phyloP scores from a whole-genome alignment of 768 basidiomycete species.

The Lanmaoa rubissima region DNA sequence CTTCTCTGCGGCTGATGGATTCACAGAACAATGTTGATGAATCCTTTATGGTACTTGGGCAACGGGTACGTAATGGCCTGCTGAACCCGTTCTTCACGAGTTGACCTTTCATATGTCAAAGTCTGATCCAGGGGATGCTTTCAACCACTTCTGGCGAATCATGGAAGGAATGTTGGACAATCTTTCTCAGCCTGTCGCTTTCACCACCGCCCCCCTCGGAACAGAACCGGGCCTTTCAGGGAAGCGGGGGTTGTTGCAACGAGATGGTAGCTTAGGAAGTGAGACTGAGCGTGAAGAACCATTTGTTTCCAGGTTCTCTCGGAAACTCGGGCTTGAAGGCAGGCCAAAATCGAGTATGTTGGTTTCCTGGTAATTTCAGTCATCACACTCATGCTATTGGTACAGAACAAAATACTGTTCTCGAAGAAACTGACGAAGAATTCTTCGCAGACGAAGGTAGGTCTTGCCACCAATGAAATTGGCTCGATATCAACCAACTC shows the following conservation, averaged over 20 bases:
- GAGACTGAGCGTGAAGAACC: conserved; percentile 71
- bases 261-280: conserved; percentile 57
- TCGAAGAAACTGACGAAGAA: conserved; percentile 59
- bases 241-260: conserved; percentile 31
- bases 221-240: conserved; percentile 30
- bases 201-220: conserved; percentile 75
- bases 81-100: conserved; percentile 2
- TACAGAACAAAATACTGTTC: conserved; percentile 18
- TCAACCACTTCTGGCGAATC: conserved; percentile 87
- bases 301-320: conserved; percentile 54
- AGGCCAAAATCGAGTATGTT: conserved; percentile 22
- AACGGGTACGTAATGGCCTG: conserved; percentile 49
- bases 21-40: conserved; percentile 73
- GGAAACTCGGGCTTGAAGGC: conserved; percentile 34
- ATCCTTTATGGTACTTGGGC: conserved; percentile 86
- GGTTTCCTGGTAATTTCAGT: background rate
- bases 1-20: conserved; percentile 40
- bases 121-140: conserved; percentile 83
- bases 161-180: conserved; percentile 86
- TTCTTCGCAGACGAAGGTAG: conserved; percentile 63
- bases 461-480: conserved; percentile 6
- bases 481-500: conserved; percentile 1
- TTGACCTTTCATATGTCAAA: conserved; percentile 26
- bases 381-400: conserved; percentile 9
- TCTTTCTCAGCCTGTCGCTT: conserved; percentile 76